Base-by-base conservation (phyloP, 306 rosid species). In the Malus asiatica region DNA sequence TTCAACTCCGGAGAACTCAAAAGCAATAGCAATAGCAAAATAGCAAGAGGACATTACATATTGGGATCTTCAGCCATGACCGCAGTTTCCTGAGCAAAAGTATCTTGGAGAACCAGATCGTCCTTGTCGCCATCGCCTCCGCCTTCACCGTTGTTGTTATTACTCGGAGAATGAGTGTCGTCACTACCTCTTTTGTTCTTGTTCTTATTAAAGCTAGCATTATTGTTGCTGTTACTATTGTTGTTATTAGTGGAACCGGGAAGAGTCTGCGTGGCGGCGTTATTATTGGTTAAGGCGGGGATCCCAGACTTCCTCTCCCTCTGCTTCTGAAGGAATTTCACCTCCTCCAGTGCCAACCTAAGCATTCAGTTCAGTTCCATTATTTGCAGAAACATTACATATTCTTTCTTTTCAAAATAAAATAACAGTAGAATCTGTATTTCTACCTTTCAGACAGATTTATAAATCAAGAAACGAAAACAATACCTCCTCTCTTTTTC, bases 71-170 rank as follows among this genome's bases (percentile, higher is more conserved):
- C 99, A 73, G 77, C 91, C 90, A 89, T 82, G 70, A 86, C 96
- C 20, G 96, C 93, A 14, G 97, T 88, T 79, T 95, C 99, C 86
- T 95, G 97, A 77, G 99, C 99, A 23, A 95, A 95, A 15, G 96
- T 95, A 40, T 88, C 93, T 71, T 86, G 97, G 53, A 95, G 96
- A 73, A 92, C 99, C 66, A 92, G 86, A 53, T 95, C 99, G 68
- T 95, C 97, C 83, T 88, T 90, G 20, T 89, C 93, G 9, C 70
- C 78, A 9, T 84, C 87, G 1, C 78, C 83, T 1, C 78, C 95
- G 6, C 72, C 93, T 0, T 82, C 87, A 22, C 83, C 44, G 44
- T 40, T 89, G 16, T 71, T 82, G 79, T 77, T 86, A 1, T 22
- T 20, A 33, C 11, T 61, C 20, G 66, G 71, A 44, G 62, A 40